phyloP scores from a whole-genome alignment of 106 monocot genomes.

The Narthecium ossifragum region DNA sequence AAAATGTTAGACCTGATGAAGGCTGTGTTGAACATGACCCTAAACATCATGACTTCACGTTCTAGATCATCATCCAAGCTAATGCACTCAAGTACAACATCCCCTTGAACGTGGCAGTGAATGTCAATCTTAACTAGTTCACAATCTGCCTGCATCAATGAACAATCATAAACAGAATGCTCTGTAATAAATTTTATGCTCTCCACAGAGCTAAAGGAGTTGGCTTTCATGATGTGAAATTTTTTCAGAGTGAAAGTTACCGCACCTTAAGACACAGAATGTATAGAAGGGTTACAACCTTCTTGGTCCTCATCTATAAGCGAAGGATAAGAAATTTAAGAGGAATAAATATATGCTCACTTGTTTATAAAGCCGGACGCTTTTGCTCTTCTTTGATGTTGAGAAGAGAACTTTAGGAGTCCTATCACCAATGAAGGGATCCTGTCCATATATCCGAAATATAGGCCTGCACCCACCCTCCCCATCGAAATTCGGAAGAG shows the following conservation, averaged over 20 bases:
- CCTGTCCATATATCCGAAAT: slow-evolving; percentile 85
- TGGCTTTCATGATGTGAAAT: no score
- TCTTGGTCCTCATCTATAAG: no score
- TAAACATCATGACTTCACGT: slow-evolving; percentile 87
- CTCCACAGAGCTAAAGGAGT: no score
- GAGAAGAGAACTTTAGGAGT: slow-evolving; percentile 81
- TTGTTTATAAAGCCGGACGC: slow-evolving; percentile 65
- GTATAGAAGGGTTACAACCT: no score
- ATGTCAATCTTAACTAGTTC: slow-evolving; percentile 92
- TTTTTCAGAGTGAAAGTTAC: no score
- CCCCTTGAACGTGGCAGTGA: slow-evolving; percentile 86
- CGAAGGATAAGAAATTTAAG: no score
- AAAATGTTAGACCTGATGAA: slow-evolving; percentile 96
- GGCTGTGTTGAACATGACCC: slow-evolving; percentile 96
- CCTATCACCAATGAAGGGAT: slow-evolving; percentile 57
- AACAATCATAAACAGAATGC: no score
- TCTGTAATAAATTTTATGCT: no score
- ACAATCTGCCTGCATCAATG: slow-evolving; percentile 64
- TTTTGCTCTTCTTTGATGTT: slow-evolving; percentile 70
- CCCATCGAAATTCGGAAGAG: slow-evolving; percentile 66
- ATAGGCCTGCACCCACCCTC: slow-evolving; percentile 80
- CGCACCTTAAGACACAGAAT: no score
- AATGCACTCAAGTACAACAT: slow-evolving; percentile 93
- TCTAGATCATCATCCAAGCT: slow-evolving; percentile 65
- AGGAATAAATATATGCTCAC: slow-evolving; percentile 14